Base-by-base conservation (phyloP, 1,139 yeast species). In the Entelexis paramagnoliae region DNA sequence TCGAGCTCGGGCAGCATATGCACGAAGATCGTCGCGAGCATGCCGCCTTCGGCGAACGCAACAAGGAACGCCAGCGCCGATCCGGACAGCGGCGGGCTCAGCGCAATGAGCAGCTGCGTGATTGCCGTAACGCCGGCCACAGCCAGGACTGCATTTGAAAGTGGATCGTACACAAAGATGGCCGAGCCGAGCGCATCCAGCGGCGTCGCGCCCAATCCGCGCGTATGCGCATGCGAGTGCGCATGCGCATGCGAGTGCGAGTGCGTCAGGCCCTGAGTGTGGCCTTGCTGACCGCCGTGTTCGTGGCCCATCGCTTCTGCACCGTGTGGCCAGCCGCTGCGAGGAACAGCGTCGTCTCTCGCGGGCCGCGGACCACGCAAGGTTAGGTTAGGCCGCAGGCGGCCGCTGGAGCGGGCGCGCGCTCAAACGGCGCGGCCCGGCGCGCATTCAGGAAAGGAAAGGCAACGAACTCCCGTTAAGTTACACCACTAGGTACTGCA, bases 1-100 rank as follows among this genome's bases (percentile, higher is more conserved):
- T 72, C 77, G 58, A 76, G 69, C 62, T 80, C 83, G 3, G 88
- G 88, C 42, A 81, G 64, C 54, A 81, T 62, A 63, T 81, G 87
- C 51, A 81, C 62, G 56, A 81, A 79, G 5, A 81, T 78, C 62
- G 81, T 87, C 41, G 88, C 88, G 33, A 82, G 66, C 35, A 81
- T 66, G 2, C 86, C 83, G 42, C 89, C 89, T 45, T 79, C 73
- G 17, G 88, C 87, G 67, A 81, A 81, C 43, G 83, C 71, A 2
- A 80, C 83, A 52, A 81, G 64, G 32, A 75, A 62, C 16, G 77
- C 70, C 36, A 79, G 66, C 41, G 72, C 64, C 3, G 73, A 22
- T 1, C 58, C 60, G 2, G 42, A 14, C n/a, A 58, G 51, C 28
- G 47, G 48, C 3, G 62, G 62, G 10, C 52, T 29, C n/a, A 74